Evolutionary conservation across 164 flowering plant genomes (phyloP), one percentile per base, ranked within the genome.

Genomic region (Umbellularia californica): DNA sequence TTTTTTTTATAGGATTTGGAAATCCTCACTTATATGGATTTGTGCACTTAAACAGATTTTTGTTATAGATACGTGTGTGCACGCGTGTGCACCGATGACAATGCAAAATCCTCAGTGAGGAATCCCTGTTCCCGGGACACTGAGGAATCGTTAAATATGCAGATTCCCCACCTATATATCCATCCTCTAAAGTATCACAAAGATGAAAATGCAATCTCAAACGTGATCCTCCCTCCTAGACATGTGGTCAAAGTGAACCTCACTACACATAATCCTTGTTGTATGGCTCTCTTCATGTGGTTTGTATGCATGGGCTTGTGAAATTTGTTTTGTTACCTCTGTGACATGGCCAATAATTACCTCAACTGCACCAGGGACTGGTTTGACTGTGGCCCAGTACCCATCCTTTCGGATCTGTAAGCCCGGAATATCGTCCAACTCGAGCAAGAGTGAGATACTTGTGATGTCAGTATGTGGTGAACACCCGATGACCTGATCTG

Each of bases 361-460:
- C 9, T 23, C 30, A 22, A 71, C 58, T 15, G 65, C 50, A 20
- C 66, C 74, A 17, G 74, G 13, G 25, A 28, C 50, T 0, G 74
- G 74, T 41, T 71, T 60, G 24, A 30, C 65, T 3, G 67, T 58
- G 65, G 30, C 66, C 74, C 74, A 71, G 30, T 19, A 30, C 20
- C 25, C 74, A n/a, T 58, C 65, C 66, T 71, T 71, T 23, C 27
- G 51, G 14, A 71, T 11, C 27, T 71, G 67, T 30, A 71, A 58
- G 50, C 74, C 74, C 19, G 74, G 50, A 11, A 23, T 71, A 14
- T 71, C 65, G 20, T 71, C 25, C 15, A 50, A 58, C 22, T 71
- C 66, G 50, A 71, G 66, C 66, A 71, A 27, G 35, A 71, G 65
- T 17, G 74, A 58, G 47, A 71, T 60, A 23, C 66, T 64, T 7